phyloP scores from a whole-genome alignment of 352 stramenopile species.

The Pseudoperonospora humuli region DNA sequence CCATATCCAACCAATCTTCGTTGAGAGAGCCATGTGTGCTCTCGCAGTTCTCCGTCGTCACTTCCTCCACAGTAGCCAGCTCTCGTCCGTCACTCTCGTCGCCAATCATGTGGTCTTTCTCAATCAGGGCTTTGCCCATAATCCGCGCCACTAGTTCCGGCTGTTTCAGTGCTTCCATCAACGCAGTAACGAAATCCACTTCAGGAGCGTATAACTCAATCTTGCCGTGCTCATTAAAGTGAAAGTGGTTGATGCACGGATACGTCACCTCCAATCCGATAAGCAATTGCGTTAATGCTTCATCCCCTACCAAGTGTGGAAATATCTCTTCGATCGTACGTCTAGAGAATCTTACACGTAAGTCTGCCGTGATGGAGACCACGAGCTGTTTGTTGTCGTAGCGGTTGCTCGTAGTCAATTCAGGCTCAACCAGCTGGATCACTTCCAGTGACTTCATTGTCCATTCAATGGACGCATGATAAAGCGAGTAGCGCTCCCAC shows the following conservation, averaged over 20 bases:
- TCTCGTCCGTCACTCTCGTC: constrained; percentile 17
- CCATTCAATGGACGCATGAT: constrained; percentile 35
- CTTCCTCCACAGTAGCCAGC: constrained; percentile 3
- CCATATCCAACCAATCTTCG: neutral
- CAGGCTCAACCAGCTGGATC: constrained; percentile 12
- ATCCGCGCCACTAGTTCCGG: constrained; percentile 24
- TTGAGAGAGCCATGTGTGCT: neutral
- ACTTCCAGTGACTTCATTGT: constrained; percentile 37
- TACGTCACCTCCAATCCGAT: constrained; percentile 40
- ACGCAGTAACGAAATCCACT: constrained; percentile 31
- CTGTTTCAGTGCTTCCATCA: constrained; percentile 21
- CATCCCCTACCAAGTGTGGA: constrained; percentile 29
- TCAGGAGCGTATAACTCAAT: constrained; percentile 37
- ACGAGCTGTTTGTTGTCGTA: constrained; percentile 20
- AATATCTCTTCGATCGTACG: constrained; percentile 52
- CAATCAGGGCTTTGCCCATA: constrained; percentile 31
- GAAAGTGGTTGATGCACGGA: constrained; percentile 36
- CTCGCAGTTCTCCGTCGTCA: neutral
- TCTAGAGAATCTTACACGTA: constrained; percentile 37
- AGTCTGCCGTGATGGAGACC: constrained; percentile 20
- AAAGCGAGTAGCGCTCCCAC: constrained; percentile 53
- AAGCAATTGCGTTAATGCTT: constrained; percentile 28
- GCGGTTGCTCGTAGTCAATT: constrained; percentile 14
- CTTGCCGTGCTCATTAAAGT: constrained; percentile 32
- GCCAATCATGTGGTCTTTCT: constrained; percentile 41